A percentile compares a stretch with the other conserved stretches of the same genome.
Conservation (phyloP, 768 basidiomycete genomes). For the Pisolithus microcarpus region DNA sequence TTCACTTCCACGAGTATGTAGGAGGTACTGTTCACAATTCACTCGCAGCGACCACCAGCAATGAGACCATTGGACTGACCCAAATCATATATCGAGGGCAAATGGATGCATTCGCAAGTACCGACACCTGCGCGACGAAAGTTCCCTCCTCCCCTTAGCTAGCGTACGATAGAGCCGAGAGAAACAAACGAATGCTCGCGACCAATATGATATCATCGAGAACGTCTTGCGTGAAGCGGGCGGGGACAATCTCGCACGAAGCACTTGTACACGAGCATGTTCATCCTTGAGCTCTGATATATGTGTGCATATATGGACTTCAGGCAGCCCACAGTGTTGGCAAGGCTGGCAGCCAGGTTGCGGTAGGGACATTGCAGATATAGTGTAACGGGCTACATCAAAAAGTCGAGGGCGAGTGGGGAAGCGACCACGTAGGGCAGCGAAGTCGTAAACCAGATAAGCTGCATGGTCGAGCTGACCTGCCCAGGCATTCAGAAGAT, state of each 20-base stretch:
- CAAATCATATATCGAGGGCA: constrained; percentile 50
- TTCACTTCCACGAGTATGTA: constrained; percentile 54
- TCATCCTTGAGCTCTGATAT: not conserved
- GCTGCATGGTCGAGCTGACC: no score
- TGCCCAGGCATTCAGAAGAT: no score
- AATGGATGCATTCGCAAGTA: constrained; percentile 14
- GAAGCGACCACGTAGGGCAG: no score
- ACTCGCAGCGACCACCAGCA: constrained; percentile 58
- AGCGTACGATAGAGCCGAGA: constrained; percentile 29
- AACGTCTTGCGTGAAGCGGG: constrained; percentile 49
- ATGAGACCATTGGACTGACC: constrained; percentile 53
- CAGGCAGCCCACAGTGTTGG: constrained; percentile 55
- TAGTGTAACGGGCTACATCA: no score
- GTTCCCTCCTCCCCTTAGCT: constrained; percentile 14
- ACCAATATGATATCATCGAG: constrained; percentile 50
- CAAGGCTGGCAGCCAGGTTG: no score
- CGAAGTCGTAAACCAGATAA: no score
- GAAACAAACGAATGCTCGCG: constrained; percentile 39
- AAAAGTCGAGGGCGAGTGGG: no score
- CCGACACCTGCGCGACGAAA: constrained; percentile 3
- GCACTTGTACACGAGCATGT: constrained; percentile 53
- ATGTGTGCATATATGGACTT: constrained; percentile 43
- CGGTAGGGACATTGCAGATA: no score
- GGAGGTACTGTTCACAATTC: constrained; percentile 48
- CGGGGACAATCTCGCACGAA: constrained; percentile 37